A percentile compares a stretch with the other conserved stretches of the same genome.
Evolutionary conservation across 176 grass and related monocot species (phyloP).

Genomic region (Puccinellia tenuiflora): DNA sequence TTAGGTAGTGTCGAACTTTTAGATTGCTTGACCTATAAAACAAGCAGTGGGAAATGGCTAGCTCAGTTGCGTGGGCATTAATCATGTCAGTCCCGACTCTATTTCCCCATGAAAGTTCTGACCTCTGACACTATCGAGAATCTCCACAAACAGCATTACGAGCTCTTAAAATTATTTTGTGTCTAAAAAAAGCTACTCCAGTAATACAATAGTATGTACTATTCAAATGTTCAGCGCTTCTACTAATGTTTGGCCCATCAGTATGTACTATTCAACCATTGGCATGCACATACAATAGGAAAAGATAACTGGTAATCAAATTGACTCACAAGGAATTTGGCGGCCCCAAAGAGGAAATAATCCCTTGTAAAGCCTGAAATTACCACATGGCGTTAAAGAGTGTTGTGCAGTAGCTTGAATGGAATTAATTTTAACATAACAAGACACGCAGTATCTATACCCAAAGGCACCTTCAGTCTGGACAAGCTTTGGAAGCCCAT

Average conservation of each 20-base stretch:
- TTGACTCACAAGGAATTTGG: constrained; percentile 88
- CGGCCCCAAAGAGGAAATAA: constrained; percentile 85
- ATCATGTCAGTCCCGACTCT: background rate
- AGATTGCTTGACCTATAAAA: background rate
- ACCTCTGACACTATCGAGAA: background rate
- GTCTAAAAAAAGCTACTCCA: too few relatives aligned
- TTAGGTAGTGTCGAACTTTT: background rate
- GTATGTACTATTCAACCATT: background rate
- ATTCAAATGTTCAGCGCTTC: background rate
- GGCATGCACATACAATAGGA: background rate
- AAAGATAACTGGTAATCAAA: background rate
- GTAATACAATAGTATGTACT: too few relatives aligned
- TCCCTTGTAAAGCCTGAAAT: constrained; percentile 90
- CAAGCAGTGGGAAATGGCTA: background rate
- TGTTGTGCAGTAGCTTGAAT: constrained; percentile 3
- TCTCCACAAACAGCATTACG: background rate
- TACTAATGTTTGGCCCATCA: background rate
- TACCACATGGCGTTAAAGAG: constrained; percentile 12
- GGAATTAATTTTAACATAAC: background rate
- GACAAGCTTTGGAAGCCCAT: constrained; percentile 75
- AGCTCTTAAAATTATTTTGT: background rate
- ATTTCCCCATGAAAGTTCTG: background rate
- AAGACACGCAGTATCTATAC: constrained; percentile 42
- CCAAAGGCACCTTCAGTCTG: constrained; percentile 75
- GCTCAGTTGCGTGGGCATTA: background rate